Percentiles rank a stretch among this genome's conserved stretches.
These are phyloP conservation scores for Alternaria incomplexa DNA, from an alignment of 2,329 filamentous ascomycete species.

Conservation along the genomic window DNA sequence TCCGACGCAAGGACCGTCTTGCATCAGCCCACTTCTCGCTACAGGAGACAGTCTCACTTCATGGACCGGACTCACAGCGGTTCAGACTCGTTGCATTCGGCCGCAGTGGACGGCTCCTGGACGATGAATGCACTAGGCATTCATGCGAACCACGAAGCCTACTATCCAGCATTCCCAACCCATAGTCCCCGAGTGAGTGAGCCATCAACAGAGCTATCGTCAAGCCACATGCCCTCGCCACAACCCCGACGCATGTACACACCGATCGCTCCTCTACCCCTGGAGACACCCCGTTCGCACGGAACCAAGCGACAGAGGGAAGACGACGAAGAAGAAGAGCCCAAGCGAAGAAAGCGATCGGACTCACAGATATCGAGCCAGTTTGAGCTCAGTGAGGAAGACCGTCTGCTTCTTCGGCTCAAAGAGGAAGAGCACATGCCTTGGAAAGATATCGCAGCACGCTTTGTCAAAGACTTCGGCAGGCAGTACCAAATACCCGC, in stretches of 20 bases:
- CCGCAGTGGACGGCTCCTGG: constrained; percentile 47
- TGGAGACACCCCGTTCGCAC: constrained; percentile 37
- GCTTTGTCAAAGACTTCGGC: constrained; percentile 57
- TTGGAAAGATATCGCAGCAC: constrained; percentile 61
- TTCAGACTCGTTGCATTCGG: constrained; percentile 52
- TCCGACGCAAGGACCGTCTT: constrained; percentile 10
- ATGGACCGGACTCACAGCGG: constrained; percentile 49
- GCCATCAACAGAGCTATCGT: constrained; percentile 33
- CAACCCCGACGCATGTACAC: constrained; percentile 52
- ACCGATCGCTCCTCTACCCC: constrained; percentile 53
- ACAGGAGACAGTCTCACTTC: constrained; percentile 16
- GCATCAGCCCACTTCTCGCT: constrained; percentile 16
- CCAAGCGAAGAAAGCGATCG: constrained; percentile 53
- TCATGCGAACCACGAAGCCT: constrained; percentile 37
- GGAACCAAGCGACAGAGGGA: constrained; percentile 47
- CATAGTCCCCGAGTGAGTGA: constrained; percentile 45
- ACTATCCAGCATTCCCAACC: constrained; percentile 39
- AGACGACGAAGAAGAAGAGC: constrained; percentile 41
- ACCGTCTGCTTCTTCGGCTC: constrained; percentile 56
- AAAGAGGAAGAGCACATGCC: constrained; percentile 60
- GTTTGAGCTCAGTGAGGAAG: constrained; percentile 58
- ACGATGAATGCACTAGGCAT: constrained; percentile 51
- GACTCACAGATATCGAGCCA: constrained; percentile 40
- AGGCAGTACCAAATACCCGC: constrained; percentile 59
- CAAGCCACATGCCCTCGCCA: constrained; percentile 39